Base-by-base conservation (phyloP, 768 basidiomycete genomes). In the Amanita polypyramis region DNA sequence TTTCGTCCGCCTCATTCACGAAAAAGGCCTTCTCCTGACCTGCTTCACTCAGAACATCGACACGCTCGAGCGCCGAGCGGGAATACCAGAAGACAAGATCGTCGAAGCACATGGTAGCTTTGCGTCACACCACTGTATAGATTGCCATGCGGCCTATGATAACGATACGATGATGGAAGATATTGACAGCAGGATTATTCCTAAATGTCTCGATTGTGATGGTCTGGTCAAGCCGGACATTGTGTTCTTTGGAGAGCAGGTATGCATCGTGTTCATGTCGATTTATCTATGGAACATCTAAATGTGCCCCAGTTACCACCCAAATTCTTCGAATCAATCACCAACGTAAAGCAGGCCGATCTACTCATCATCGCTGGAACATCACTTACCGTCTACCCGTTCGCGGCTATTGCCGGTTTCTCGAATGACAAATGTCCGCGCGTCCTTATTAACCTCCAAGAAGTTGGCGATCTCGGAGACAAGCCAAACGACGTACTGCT, bases 91-190 rank as follows among this genome's bases (percentile, higher is more conserved):
- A 1, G 64, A 75, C 27, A 80, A 80, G 60, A 81, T 98, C 51
- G 73, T 98, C 41, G 95, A 98, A 66, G 96, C 96, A 0, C 96
- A 99, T 58, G 96, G 95, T 2, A 93, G 88, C 55, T 99, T 98
- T 55, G 95, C 95, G 0, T 62, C 72, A 1, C 88, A 95, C 47
- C 72, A 78, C 44, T 99, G 96, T 55, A 79, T 97, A 12, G 68
- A 78, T 5, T 99, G 96, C 61, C 53, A 69, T 38, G 58, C 60
- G 2, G 58, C 69, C 0, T 90, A 74, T 52, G 78, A 81, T 34
- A 75, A 74, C 42, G 76, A 74, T 5, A 76, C 78, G 58, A 90
- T 98, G 72, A 77, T 74, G 59, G 62, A 68, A 12, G 70, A 74
- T 4, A 75, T 95, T 27, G 61, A 73, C 49, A 61, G 65, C n/a